A percentile compares a stretch with the other conserved stretches of the same genome.
Evolutionary conservation across 2,329 filamentous ascomycete genomes (phyloP).

Genomic region (Colletotrichum agaves): DNA sequence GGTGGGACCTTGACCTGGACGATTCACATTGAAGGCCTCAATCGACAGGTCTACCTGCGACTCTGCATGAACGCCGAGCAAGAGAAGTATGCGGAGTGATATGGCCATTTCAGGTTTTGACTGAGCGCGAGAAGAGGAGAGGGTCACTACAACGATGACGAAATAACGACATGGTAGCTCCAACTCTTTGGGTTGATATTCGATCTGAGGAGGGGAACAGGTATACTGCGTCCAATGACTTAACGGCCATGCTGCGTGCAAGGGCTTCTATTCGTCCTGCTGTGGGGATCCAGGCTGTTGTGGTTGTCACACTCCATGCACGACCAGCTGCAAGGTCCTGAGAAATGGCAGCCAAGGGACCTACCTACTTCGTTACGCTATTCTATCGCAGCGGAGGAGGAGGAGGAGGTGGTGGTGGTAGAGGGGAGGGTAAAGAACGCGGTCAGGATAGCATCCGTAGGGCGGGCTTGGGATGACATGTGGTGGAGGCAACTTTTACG

Average conservation of each 20-base stretch:
- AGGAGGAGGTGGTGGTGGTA: background rate
- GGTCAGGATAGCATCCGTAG: too few species aligned
- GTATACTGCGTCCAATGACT: background rate
- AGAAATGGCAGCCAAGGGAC: background rate
- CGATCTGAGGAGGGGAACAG: background rate
- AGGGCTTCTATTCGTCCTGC: background rate
- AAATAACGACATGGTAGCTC: constrained; percentile 7
- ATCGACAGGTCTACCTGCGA: too few species aligned
- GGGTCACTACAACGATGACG: constrained; percentile 19
- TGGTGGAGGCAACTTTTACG: background rate
- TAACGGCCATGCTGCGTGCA: background rate
- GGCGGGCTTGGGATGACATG: background rate
- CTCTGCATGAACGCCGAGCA: too few species aligned
- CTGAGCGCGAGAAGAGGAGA: background rate
- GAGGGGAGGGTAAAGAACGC: too few species aligned
- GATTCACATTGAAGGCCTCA: too few species aligned
- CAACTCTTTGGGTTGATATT: background rate
- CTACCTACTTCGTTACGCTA: too few species aligned
- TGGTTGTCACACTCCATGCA: constrained; percentile 15
- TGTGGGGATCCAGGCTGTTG: constrained; percentile 2
- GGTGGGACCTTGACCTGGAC: background rate
- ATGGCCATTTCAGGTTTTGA: too few species aligned
- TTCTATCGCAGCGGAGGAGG: background rate
- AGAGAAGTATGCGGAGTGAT: too few species aligned
- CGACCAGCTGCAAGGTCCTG: constrained; percentile 21